A percentile compares a stretch with the other conserved stretches of the same genome.
Conservation (phyloP, 1,284 basidiomycete genomes). For the Tilletia walkeri region DNA sequence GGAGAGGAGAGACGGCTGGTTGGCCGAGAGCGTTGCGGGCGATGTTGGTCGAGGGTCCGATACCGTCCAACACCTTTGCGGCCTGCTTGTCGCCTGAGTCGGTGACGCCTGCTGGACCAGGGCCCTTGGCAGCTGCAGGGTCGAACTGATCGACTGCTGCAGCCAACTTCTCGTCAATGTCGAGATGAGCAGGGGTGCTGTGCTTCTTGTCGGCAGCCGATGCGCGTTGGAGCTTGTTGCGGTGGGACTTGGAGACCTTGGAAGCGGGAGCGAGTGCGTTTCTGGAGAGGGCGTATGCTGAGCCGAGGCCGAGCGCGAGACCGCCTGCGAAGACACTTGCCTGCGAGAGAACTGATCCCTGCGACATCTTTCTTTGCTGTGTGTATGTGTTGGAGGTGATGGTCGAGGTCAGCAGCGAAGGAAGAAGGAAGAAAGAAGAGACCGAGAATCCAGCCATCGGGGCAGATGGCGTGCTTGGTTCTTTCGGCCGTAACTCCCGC, state of each 20-base stretch:
- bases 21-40: conserved; percentile 25
- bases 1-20: conserved; percentile 20
- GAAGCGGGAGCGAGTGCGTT: conserved; percentile 42
- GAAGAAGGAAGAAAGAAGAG: neutral
- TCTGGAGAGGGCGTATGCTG: conserved; percentile 44
- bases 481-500: no score
- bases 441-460: no score
- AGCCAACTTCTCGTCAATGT: neutral
- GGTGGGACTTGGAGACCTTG: conserved; percentile 40
- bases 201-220: neutral
- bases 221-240: conserved; percentile 25
- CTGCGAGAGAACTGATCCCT: conserved; percentile 7
- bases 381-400: neutral
- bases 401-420: neutral
- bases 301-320: conserved; percentile 46
- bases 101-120: conserved; percentile 24
- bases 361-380: neutral
- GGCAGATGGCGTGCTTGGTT: no score
- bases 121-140: conserved; percentile 33
- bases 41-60: conserved; percentile 33
- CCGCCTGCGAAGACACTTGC: conserved; percentile 46
- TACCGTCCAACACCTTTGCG: conserved; percentile 31
- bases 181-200: neutral
- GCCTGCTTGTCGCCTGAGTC: conserved; percentile 29
- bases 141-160: conserved; percentile 39